phyloP scores from a whole-genome alignment of 306 rosid genomes.

The Acacia crassicarpa region DNA sequence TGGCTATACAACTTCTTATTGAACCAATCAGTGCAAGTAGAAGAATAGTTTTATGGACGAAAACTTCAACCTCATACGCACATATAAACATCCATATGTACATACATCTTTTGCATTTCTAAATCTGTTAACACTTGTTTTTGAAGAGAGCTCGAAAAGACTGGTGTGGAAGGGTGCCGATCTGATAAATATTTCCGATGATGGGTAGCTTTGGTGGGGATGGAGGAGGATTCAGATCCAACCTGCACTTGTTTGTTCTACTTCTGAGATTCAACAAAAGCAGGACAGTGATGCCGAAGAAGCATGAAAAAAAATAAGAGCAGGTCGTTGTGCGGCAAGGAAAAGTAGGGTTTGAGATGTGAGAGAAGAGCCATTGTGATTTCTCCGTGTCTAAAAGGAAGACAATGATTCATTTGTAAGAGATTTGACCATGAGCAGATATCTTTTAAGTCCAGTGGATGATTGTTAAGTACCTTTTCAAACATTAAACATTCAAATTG shows the following conservation, averaged over 20 bases:
- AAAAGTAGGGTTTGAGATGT: not conserved
- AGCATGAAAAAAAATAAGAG: not conserved
- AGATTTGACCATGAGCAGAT: too few relatives aligned
- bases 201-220: constrained; percentile 41
- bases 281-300: not conserved
- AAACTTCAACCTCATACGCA: too few relatives aligned
- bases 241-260: not conserved
- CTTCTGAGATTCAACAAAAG: not conserved
- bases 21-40: too few relatives aligned
- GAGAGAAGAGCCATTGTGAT: not conserved
- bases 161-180: constrained; percentile 37
- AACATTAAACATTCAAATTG: too few relatives aligned
- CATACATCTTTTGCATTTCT: too few relatives aligned
- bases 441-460: too few relatives aligned
- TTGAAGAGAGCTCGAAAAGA: constrained; percentile 20
- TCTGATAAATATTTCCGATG: constrained; percentile 45
- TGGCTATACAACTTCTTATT: too few relatives aligned
- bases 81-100: not conserved
- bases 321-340: not conserved
- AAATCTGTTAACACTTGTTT: not conserved
- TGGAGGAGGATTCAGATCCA: constrained; percentile 29
- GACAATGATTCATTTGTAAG: not conserved
- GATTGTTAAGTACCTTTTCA: too few relatives aligned
- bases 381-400: not conserved
- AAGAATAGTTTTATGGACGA: too few relatives aligned